These are phyloP conservation scores for Aspergillus fructus DNA, from an alignment of 2,329 filamentous ascomycete species.

Conservation along the genomic window DNA sequence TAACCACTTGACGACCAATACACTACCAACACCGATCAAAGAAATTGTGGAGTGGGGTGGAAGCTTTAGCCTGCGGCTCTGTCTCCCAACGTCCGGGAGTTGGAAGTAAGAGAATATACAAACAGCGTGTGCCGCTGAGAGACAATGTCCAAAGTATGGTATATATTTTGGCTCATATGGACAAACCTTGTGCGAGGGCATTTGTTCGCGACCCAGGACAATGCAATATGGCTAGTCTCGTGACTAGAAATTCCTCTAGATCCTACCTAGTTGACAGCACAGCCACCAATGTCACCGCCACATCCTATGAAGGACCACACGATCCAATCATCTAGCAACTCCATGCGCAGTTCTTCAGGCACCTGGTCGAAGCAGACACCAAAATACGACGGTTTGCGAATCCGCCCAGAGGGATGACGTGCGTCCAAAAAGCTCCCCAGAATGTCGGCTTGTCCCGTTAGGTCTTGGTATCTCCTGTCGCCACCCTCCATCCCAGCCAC, in stretches of 20 bases:
- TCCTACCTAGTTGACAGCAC: background rate
- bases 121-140: background rate
- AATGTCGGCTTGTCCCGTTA: background rate
- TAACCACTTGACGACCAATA: background rate
- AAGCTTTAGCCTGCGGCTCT: background rate
- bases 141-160: background rate
- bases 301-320: background rate
- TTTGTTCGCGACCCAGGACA: background rate
- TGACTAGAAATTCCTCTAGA: background rate
- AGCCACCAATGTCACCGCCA: slow-evolving; percentile 5
- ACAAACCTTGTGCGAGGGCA: background rate
- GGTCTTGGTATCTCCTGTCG: background rate
- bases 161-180: background rate
- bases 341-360: slow-evolving; percentile 3
- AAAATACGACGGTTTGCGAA: background rate
- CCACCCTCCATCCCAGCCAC: background rate
- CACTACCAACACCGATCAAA: background rate
- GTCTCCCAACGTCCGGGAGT: background rate
- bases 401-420: background rate
- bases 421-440: background rate
- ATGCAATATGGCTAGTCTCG: background rate
- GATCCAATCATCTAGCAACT: slow-evolving; percentile 6
- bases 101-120: background rate
- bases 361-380: background rate
- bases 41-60: background rate